A percentile compares a stretch with the other conserved stretches of the same genome.
These are phyloP conservation scores for Suillus plorans DNA, from an alignment of 768 basidiomycete species.

Conservation along the genomic window DNA sequence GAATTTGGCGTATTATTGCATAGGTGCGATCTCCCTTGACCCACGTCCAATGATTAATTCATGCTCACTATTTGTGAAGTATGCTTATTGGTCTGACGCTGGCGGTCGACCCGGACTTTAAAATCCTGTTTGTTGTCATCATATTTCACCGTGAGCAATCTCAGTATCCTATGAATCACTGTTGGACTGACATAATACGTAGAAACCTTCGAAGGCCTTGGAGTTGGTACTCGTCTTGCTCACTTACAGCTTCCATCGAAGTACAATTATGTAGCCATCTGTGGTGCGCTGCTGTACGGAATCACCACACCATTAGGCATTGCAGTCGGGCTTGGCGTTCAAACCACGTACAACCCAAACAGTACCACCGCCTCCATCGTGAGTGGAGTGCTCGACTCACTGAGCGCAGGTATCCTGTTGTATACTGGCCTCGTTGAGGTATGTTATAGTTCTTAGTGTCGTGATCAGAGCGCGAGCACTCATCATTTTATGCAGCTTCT, in stretches of 20 bases:
- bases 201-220: constrained; percentile 95
- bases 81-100: constrained; percentile 87
- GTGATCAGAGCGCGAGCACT: neutral
- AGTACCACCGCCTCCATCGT: constrained; percentile 77
- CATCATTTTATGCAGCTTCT: constrained; percentile 54
- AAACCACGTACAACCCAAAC: constrained; percentile 78
- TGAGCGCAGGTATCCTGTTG: constrained; percentile 85
- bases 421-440: constrained; percentile 89
- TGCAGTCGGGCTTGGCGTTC: constrained; percentile 76
- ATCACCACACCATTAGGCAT: constrained; percentile 87
- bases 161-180: neutral
- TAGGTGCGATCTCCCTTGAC: constrained; percentile 40
- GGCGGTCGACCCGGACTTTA: constrained; percentile 83
- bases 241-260: constrained; percentile 58
- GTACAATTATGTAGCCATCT: constrained; percentile 57
- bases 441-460: constrained; percentile 14
- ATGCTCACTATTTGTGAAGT: constrained; percentile 35
- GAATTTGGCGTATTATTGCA: constrained; percentile 94
- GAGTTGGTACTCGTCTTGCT: constrained; percentile 87
- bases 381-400: constrained; percentile 80
- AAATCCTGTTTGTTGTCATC: constrained; percentile 83
- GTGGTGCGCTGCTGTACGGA: constrained; percentile 66
- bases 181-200: constrained; percentile 7
- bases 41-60: neutral
- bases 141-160: constrained; percentile 84